phyloP scores from a whole-genome alignment of 495 filamentous ascomycete species.

The Xylaria acuta region DNA sequence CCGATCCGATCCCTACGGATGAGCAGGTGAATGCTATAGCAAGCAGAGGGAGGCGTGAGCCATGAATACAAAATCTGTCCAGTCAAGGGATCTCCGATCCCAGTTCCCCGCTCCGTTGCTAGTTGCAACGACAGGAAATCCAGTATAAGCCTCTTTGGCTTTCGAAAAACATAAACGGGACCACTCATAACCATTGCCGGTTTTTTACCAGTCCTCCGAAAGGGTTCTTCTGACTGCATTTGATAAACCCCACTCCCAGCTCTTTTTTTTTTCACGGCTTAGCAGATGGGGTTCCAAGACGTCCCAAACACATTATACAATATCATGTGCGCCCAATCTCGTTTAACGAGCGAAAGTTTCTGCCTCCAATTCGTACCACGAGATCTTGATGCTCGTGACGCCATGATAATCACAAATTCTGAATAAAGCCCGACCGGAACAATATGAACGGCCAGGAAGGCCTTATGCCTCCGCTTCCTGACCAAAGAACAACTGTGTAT shows the following conservation, averaged over 20 bases:
- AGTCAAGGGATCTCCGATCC: constrained; percentile 21
- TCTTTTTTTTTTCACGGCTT: constrained; percentile 6
- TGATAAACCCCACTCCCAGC: background rate
- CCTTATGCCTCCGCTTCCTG: background rate
- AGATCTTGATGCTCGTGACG: constrained; percentile 1
- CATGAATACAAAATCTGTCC: constrained; percentile 26
- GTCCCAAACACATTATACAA: constrained; percentile 17
- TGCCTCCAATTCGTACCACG: background rate
- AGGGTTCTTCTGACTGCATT: constrained; percentile 13
- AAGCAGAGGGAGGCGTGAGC: constrained; percentile 26
- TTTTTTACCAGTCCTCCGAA: background rate
- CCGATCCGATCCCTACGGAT: background rate
- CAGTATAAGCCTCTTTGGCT: background rate
- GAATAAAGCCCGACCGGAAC: background rate
- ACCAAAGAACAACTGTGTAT: background rate
- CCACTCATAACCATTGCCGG: constrained; percentile 13
- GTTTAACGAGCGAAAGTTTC: background rate
- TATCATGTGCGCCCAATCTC: constrained; percentile 9
- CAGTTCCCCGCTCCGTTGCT: background rate
- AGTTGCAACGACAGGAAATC: constrained; percentile 4
- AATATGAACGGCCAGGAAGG: background rate
- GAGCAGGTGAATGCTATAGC: constrained; percentile 12
- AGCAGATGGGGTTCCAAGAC: background rate
- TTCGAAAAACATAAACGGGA: constrained; percentile 11
- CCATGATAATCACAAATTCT: background rate